phyloP scores from a whole-genome alignment of 1,139 yeast genomes.

The Scheffersomyces segobiensis region DNA sequence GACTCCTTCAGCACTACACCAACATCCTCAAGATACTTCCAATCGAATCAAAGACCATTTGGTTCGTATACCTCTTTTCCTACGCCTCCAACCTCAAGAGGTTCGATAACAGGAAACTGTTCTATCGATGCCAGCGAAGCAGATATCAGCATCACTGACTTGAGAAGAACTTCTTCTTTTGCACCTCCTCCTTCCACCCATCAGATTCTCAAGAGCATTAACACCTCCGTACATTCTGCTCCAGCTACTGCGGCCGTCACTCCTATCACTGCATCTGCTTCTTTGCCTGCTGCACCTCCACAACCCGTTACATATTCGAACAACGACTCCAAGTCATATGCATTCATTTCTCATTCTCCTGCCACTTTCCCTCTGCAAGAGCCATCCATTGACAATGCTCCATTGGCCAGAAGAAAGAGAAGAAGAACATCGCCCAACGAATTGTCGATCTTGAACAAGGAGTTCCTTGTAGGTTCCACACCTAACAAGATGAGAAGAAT shows the following conservation, averaged over 20 bases:
- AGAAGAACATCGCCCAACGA: constrained; percentile 93
- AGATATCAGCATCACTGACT: constrained; percentile 14
- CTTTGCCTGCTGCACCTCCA: not conserved
- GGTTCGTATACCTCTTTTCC: not conserved
- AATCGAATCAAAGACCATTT: not conserved
- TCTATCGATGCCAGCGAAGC: constrained; percentile 13
- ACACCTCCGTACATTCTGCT: not conserved
- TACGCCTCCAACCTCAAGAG: not conserved
- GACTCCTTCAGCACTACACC: not conserved
- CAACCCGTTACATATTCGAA: constrained; percentile 4
- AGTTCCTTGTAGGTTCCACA: constrained; percentile 73
- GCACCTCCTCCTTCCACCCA: not conserved
- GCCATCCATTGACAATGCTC: constrained; percentile 86
- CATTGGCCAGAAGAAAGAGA: constrained; percentile 87
- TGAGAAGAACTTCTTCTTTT: constrained; percentile 5
- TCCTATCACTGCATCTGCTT: constrained; percentile 1
- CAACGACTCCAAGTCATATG: constrained; percentile 53
- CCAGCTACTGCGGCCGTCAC: constrained; percentile 1
- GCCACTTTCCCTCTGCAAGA: constrained; percentile 81
- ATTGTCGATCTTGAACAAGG: constrained; percentile 73
- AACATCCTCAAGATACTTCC: constrained; percentile 1
- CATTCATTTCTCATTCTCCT: constrained; percentile 90
- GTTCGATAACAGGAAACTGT: not conserved
- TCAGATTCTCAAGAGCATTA: constrained; percentile 1
- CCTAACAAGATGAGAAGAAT: constrained; percentile 78